Evolutionary conservation across 164 flowering plant genomes (phyloP), one percentile per base, ranked within the genome.

Genomic region (Magnolia officinalis): DNA sequence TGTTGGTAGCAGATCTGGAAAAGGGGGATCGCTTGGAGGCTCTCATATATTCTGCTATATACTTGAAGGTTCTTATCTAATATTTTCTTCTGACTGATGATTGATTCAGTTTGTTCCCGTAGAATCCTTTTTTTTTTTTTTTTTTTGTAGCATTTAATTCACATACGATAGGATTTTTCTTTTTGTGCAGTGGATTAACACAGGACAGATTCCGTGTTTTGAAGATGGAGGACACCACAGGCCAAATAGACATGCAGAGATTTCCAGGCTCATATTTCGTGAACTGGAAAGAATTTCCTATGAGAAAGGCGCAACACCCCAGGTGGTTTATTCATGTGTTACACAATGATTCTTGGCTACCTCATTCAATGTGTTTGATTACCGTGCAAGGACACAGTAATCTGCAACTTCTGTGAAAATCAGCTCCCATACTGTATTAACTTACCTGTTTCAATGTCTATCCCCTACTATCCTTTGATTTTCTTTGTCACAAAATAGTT

Each of bases 141-240:
- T 2, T 8, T 10, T 6, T 29, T 67, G 16, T 67, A 14, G 16
- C 24, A 67, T 67, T 67, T 18, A 1, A 24, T 14, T 24, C 14
- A 67, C 19, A 8, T 10, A 23, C 0, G 7, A 67, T 18, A 67
- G 6, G 10, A 64, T 29, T 67, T 67, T 20, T 18, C 37, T 23
- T 55, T 74, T 71, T 75, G 19, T 87, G 86, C 87, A 95, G 99
- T 95, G 98, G 99, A 93, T 95, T 84, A 93, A 95, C 84, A 95
- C 90, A 19, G 99, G 99, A 21, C 96, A 95, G 82, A 91, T 95
- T 79, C 96, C 99, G 29, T 95, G 99, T 84, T 95, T 88, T 80
- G 98, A 95, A 80, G 99, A 78, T 81, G 99, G 99, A 77, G 98
- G 99, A 76, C 99, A 95, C 87, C 96, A 88, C 77, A 84, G 99